phyloP scores from a whole-genome alignment of 176 grass and related monocot genomes.

The Aegilops sharonensis region DNA sequence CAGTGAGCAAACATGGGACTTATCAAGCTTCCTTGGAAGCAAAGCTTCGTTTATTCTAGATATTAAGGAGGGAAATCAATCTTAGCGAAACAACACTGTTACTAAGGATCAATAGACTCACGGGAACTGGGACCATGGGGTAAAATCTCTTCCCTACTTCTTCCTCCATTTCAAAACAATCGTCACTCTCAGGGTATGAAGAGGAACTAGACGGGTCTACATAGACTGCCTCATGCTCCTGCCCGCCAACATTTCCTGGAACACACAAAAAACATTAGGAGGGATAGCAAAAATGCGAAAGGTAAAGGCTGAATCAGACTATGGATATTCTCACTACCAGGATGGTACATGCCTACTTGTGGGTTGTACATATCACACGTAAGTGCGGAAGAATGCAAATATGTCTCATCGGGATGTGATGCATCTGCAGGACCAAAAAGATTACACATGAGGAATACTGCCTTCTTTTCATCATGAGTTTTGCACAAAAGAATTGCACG shows the following conservation, averaged over 20 bases:
- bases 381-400: constrained; percentile 60
- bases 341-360: constrained; percentile 69
- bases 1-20: background rate
- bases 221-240: constrained; percentile 53
- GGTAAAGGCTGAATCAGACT: background rate
- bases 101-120: constrained; percentile 58
- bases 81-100: constrained; percentile 17
- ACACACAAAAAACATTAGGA: background rate
- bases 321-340: constrained; percentile 55
- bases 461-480: background rate
- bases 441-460: constrained; percentile 17
- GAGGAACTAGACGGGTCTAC: constrained; percentile 56
- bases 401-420: constrained; percentile 62
- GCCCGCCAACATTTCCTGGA: constrained; percentile 47
- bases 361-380: constrained; percentile 62
- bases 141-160: constrained; percentile 86
- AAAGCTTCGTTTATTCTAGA: constrained; percentile 21
- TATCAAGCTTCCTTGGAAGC: constrained; percentile 23
- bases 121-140: constrained; percentile 83
- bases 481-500: constrained; percentile 9
- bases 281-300: background rate
- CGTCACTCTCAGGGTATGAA: constrained; percentile 49
- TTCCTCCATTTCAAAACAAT: constrained; percentile 68
- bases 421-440: constrained; percentile 57
- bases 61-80: background rate